These are phyloP conservation scores for Saccharomycopsis sp. DNA, from an alignment of 805 yeast genomes.

Conservation along the genomic window DNA sequence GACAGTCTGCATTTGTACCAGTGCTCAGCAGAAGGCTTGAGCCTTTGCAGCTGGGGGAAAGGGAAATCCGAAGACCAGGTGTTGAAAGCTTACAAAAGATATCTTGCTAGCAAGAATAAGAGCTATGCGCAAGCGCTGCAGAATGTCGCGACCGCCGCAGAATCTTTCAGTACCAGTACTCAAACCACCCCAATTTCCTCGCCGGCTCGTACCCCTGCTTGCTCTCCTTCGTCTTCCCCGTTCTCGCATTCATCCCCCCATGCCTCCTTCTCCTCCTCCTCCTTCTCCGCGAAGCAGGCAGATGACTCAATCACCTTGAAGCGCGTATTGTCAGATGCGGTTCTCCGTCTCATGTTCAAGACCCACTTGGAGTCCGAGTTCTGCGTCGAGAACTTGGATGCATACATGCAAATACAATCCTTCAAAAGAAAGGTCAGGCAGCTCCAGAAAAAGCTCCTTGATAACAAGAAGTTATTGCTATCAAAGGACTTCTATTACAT, in stretches of 20 bases:
- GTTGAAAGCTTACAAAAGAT: too few species aligned
- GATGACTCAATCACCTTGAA: conserved; percentile 20
- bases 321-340: conserved; percentile 61
- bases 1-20: conserved; percentile 35
- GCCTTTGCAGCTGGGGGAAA: not conserved
- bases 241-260: too few species aligned
- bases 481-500: too few species aligned
- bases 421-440: conserved; percentile 39
- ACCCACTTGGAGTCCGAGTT: conserved; percentile 53
- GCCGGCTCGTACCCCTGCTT: too few species aligned
- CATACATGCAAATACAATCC: conserved; percentile 49
- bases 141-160: too few species aligned
- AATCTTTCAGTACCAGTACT: too few species aligned
- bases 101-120: too few species aligned
- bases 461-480: conserved; percentile 13
- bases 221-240: too few species aligned
- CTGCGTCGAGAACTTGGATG: conserved; percentile 73
- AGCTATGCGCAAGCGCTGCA: too few species aligned
- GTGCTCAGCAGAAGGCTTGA: conserved; percentile 33
- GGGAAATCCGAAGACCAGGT: not conserved
- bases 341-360: conserved; percentile 57
- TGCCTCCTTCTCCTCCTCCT: too few species aligned
- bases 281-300: too few species aligned
- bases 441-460: conserved; percentile 29
- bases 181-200: too few species aligned